Evolutionary conservation across 2,329 filamentous ascomycete species (phyloP).

Genomic region (Venturia aucupariae): DNA sequence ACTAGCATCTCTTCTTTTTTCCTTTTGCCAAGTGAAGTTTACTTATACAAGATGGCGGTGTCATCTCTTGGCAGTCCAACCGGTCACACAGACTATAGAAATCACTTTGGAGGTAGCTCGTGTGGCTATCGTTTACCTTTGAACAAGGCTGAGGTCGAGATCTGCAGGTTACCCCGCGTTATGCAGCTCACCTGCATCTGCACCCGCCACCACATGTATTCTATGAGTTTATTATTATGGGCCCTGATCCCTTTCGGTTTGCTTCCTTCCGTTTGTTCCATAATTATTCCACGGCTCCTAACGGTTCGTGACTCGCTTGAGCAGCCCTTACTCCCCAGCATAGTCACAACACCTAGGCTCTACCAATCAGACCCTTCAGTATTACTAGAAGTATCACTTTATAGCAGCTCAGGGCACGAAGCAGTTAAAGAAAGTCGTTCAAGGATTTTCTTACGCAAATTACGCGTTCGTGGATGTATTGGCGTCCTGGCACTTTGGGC

Average conservation of each 20-base stretch:
- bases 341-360: background rate
- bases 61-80: background rate
- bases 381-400: background rate
- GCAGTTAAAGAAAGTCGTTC: background rate
- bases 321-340: background rate
- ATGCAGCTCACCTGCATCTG: background rate
- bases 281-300: background rate
- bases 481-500: background rate
- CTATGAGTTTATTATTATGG: slow-evolving; percentile 1
- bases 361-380: no score
- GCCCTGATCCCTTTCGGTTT: background rate
- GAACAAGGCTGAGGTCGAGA: background rate
- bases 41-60: background rate
- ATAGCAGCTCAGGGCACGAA: background rate
- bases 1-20: background rate
- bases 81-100: background rate
- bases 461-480: background rate
- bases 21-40: background rate
- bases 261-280: background rate
- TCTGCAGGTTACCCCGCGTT: background rate
- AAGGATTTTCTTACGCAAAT: background rate
- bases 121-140: background rate
- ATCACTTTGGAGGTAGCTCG: background rate
- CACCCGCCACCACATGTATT: background rate
- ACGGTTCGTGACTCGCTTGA: background rate